Conservation (phyloP, 2,329 filamentous ascomycete species). For the Aureobasidium lini region DNA sequence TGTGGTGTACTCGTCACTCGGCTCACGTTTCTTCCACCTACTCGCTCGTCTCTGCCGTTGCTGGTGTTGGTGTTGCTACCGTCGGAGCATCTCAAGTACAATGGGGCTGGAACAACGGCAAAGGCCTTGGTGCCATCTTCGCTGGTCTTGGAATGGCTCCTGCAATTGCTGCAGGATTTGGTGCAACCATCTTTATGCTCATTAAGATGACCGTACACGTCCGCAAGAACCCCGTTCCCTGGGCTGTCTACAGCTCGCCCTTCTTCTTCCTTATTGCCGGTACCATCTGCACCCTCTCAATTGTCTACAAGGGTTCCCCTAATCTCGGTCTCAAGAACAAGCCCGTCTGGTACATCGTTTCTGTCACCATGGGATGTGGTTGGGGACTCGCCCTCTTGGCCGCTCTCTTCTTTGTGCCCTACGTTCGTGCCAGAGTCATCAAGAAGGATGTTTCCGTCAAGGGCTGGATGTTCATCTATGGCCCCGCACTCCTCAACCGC, state of each 20-base stretch:
- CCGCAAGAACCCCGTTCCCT: conserved; percentile 42
- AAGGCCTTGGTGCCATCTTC: conserved; percentile 38
- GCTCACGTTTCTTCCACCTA: conserved; percentile 57
- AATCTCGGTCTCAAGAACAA: conserved; percentile 38
- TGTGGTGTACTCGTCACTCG: conserved; percentile 46
- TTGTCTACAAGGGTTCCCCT: conserved; percentile 42
- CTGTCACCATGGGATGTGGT: conserved; percentile 41
- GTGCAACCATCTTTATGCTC: conserved; percentile 42
- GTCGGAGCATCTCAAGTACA: conserved; percentile 34
- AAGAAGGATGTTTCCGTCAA: conserved; percentile 26
- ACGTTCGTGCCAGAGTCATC: conserved; percentile 25
- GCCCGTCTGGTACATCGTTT: conserved; percentile 38
- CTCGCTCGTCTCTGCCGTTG: conserved; percentile 52
- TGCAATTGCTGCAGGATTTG: conserved; percentile 41
- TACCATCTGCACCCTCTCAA: conserved; percentile 49
- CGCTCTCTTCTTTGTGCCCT: conserved; percentile 32
- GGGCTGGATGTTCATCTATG: conserved; percentile 27
- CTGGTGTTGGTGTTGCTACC: conserved; percentile 54
- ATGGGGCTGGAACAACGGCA: conserved; percentile 38
- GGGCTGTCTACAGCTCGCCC: conserved; percentile 42
- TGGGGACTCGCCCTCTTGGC: conserved; percentile 34
- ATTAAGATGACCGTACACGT: conserved; percentile 46
- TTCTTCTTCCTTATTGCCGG: conserved; percentile 45
- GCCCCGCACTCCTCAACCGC: conserved; percentile 41
- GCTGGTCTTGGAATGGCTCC: conserved; percentile 43